These are phyloP conservation scores for Coemansia sp. DNA, from an alignment of 192 early-diverging fungal species.

Conservation along the genomic window DNA sequence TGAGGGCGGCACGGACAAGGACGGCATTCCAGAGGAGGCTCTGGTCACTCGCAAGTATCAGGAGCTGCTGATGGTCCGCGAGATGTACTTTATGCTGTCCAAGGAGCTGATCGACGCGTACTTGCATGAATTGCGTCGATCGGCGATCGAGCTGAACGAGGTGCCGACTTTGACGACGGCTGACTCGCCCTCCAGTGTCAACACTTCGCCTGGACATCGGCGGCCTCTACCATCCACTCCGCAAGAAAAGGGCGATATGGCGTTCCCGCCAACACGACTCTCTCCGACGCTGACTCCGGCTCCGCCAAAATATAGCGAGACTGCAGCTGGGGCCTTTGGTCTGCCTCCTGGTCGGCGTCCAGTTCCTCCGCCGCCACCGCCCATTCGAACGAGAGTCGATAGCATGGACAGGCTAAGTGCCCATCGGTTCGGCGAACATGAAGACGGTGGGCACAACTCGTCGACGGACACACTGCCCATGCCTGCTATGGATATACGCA, in stretches of 20 bases:
- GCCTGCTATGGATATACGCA: slow-evolving; percentile 28
- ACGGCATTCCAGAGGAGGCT: slow-evolving; percentile 63
- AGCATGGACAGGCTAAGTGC: not conserved
- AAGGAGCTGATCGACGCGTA: slow-evolving; percentile 69
- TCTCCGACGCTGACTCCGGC: not conserved
- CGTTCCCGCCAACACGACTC: not conserved
- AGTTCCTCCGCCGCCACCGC: slow-evolving; percentile 9
- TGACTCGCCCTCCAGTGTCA: not conserved
- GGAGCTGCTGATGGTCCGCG: slow-evolving; percentile 64
- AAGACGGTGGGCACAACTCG: slow-evolving; percentile 23
- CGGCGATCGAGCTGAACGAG: slow-evolving; percentile 11
- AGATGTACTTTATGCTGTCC: slow-evolving; percentile 69
- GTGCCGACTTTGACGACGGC: not conserved
- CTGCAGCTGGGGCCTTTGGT: not conserved
- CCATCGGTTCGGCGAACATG: slow-evolving; percentile 16
- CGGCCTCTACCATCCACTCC: not conserved
- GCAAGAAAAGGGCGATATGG: not conserved
- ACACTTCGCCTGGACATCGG: not conserved
- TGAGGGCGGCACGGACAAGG: slow-evolving; percentile 71
- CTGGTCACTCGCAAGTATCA: slow-evolving; percentile 69
- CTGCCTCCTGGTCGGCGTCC: not conserved
- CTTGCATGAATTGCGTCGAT: slow-evolving; percentile 45
- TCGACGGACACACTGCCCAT: slow-evolving; percentile 37
- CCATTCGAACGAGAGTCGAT: slow-evolving; percentile 4
- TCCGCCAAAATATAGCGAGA: slow-evolving; percentile 4